Evolutionary conservation across 345 rosid species (phyloP), one percentile per base, ranked within the genome.

Genomic region (Aethionema arabicum): DNA sequence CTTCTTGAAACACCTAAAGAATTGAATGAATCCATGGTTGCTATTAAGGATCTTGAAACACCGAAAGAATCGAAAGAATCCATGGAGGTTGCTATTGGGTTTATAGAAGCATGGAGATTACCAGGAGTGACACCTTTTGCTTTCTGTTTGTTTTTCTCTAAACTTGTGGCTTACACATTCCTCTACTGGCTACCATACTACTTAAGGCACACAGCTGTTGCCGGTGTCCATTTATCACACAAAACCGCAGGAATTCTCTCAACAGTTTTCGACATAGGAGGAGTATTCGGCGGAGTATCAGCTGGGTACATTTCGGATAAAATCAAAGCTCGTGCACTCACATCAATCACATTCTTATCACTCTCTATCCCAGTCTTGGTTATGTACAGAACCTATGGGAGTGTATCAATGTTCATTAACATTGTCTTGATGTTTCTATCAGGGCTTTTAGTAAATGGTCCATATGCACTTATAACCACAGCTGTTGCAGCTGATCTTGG

Each of bases 401-500:
- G 85, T 76, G 10, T 82, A 36, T 79, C 91, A 0, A 80, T 79
- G 91, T 52, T 77, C 63, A 56, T 73, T 53, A 89, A 86, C 72
- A 68, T 89, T 2, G 5, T 50, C 10, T 70, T 86, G 83, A 92
- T 86, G 96, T 83, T 86, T 65, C 11, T 82, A 66, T 92, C 90
- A 0, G 90, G 96, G 8, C 57, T 87, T 74, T 82, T 85, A 41
- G 97, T 92, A 56, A 92, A 92, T 35, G 95, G 91, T 50, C 95
- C 98, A 0, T 89, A 85, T 67, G 71, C 96, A 21, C 85, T 92
- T 10, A 92, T 92, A 47, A 92, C 98, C 4, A 85, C 97, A 30
- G 96, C 98, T 0, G 98, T 92, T 30, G 91, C 96, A 42, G 82
- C 96, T 64, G 98, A 92, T 82, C 95, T 92, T 14, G 98, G 98